phyloP scores from a whole-genome alignment of 371 early-diverging fungal genomes.

The Nematocida minor region DNA sequence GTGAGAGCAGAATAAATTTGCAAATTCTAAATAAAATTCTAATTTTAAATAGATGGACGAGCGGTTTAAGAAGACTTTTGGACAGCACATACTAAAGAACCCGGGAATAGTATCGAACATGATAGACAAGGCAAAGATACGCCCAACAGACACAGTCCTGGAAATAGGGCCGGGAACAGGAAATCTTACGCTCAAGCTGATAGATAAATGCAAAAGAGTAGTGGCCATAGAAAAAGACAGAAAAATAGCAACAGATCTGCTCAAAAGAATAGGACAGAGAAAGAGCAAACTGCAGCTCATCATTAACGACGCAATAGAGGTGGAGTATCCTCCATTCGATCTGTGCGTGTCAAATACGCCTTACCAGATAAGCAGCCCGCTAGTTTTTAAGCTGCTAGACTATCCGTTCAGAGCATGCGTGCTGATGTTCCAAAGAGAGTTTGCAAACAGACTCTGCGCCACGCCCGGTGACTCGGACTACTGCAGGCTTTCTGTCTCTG shows the following conservation, averaged over 20 bases:
- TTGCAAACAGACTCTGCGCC: slow-evolving; percentile 89
- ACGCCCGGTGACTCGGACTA: slow-evolving; percentile 84
- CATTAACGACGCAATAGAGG: slow-evolving; percentile 91
- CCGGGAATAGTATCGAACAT: slow-evolving; percentile 89
- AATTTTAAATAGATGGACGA: slow-evolving; percentile 10
- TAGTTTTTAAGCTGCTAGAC: slow-evolving; percentile 86
- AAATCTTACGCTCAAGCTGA: slow-evolving; percentile 88
- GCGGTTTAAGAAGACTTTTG: slow-evolving; percentile 85
- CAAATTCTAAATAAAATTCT: neutral
- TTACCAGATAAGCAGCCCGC: slow-evolving; percentile 84
- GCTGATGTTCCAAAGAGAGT: slow-evolving; percentile 99
- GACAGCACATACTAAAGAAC: slow-evolving; percentile 98
- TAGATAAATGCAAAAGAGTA: slow-evolving; percentile 81
- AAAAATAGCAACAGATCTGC: slow-evolving; percentile 87
- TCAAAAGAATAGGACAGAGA: slow-evolving; percentile 73
- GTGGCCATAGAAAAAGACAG: slow-evolving; percentile 80
- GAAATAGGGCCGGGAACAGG: slow-evolving; percentile 99
- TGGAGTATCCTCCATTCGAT: slow-evolving; percentile 91
- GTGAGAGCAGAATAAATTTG: neutral
- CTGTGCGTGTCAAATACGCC: slow-evolving; percentile 98
- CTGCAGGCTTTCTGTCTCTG: slow-evolving; percentile 87
- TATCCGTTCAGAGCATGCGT: slow-evolving; percentile 78
- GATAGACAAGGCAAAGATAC: slow-evolving; percentile 85
- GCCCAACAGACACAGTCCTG: slow-evolving; percentile 84
- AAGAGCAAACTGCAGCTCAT: slow-evolving; percentile 76